Conservation (phyloP, 177 flowering plant genomes). For the Tripterygium wilfordii region DNA sequence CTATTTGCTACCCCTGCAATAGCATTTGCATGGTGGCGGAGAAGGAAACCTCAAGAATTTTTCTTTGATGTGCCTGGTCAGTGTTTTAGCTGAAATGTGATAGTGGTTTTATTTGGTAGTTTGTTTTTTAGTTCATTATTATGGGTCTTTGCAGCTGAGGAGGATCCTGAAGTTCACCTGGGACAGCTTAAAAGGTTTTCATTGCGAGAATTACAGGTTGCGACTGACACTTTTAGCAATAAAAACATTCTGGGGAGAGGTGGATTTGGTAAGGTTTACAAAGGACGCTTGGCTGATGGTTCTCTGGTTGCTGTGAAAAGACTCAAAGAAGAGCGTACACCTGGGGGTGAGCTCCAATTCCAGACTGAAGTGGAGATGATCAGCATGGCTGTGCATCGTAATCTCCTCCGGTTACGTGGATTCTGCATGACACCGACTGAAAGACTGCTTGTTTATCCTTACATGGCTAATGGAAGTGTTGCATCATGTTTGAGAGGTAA, state of each 20-base stretch:
- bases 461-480: slow-evolving; percentile 81
- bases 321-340: slow-evolving; percentile 76
- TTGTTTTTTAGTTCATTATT: not conserved
- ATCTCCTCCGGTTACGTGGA: slow-evolving; percentile 62
- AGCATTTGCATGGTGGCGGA: slow-evolving; percentile 76
- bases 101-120: not conserved
- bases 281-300: slow-evolving; percentile 78
- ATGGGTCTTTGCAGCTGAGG: slow-evolving; percentile 47
- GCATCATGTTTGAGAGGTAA: slow-evolving; percentile 74
- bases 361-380: slow-evolving; percentile 84
- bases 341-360: slow-evolving; percentile 75
- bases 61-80: slow-evolving; percentile 84
- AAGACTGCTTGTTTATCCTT: slow-evolving; percentile 69
- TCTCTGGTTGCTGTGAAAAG: slow-evolving; percentile 70
- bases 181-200: slow-evolving; percentile 79
- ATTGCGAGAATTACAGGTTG: slow-evolving; percentile 69
- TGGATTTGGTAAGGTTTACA: slow-evolving; percentile 79
- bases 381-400: slow-evolving; percentile 80
- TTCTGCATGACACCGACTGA: slow-evolving; percentile 83
- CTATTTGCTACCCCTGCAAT: slow-evolving; percentile 77
- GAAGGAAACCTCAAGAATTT: slow-evolving; percentile 66
- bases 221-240: slow-evolving; percentile 70
- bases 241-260: slow-evolving; percentile 75
- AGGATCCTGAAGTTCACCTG: slow-evolving; percentile 77
- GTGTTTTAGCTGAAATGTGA: slow-evolving; percentile 8